phyloP scores from a whole-genome alignment of 2,329 filamentous ascomycete genomes.

The Dichotomopilus funicola region DNA sequence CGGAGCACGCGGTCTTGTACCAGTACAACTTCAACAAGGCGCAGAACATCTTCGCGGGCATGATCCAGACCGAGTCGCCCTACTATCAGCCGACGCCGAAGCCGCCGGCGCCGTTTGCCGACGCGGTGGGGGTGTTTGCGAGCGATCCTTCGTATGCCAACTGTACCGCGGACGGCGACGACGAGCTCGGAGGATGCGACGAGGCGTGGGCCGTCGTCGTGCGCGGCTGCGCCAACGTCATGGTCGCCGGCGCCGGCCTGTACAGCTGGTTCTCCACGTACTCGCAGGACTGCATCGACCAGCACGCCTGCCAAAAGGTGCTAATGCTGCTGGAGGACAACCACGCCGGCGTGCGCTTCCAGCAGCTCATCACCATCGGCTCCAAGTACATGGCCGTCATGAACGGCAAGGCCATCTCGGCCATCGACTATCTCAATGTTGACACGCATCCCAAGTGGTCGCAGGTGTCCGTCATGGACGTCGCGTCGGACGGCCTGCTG shows the following conservation, averaged over 20 bases:
- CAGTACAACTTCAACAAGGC: slow-evolving; percentile 1
- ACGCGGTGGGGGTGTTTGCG: neutral
- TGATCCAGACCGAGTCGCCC: neutral
- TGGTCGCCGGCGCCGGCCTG: slow-evolving; percentile 9
- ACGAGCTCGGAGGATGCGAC: slow-evolving; percentile 5
- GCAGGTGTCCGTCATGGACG: slow-evolving; percentile 25
- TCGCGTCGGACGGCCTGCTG: slow-evolving; percentile 10
- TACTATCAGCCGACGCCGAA: neutral
- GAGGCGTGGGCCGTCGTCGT: slow-evolving; percentile 16
- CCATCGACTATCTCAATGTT: slow-evolving; percentile 8
- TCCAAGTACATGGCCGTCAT: slow-evolving; percentile 6
- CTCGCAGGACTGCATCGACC: slow-evolving; percentile 14
- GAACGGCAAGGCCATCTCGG: slow-evolving; percentile 5
- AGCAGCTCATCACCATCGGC: slow-evolving; percentile 20
- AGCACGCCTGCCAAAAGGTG: slow-evolving; percentile 14
- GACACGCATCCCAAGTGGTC: slow-evolving; percentile 13
- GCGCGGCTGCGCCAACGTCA: slow-evolving; percentile 3
- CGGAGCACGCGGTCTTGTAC: neutral
- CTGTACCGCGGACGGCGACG: neutral
- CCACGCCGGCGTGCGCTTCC: slow-evolving; percentile 8
- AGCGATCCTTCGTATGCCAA: neutral
- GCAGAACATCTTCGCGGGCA: neutral
- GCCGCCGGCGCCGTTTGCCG: neutral
- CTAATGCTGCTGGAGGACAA: slow-evolving; percentile 11
- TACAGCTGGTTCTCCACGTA: slow-evolving; percentile 18